Evolutionary conservation across 2,329 filamentous ascomycete genomes (phyloP).

Genomic region (Hymenoscyphus fructigenus): DNA sequence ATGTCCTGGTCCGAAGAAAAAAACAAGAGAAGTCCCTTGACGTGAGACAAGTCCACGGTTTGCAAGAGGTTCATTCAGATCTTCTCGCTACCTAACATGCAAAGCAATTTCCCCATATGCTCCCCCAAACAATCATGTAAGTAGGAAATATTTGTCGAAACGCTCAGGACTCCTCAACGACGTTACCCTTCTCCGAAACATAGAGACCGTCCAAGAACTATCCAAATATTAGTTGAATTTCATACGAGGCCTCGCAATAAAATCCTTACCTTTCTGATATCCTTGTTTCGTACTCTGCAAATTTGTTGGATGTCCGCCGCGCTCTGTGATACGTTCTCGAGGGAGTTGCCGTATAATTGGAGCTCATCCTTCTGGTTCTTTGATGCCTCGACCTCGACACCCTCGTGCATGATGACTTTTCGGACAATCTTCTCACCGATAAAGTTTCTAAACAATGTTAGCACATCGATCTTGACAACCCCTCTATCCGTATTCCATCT

Average conservation of each 20-base stretch:
- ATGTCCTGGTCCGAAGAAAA: constrained; percentile 5
- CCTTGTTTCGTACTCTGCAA: constrained; percentile 99
- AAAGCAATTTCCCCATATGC: constrained; percentile 33
- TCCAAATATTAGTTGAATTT: not conserved
- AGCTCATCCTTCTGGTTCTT: constrained; percentile 98
- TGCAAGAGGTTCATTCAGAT: constrained; percentile 37
- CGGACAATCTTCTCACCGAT: constrained; percentile 99
- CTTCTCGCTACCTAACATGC: constrained; percentile 37
- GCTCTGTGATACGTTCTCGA: constrained; percentile 96
- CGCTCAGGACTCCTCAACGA: constrained; percentile 60
- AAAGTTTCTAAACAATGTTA: constrained; percentile 69
- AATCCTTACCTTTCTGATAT: constrained; percentile 90
- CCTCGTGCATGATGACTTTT: constrained; percentile 81
- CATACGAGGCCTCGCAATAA: not conserved
- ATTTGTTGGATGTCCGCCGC: constrained; percentile 99
- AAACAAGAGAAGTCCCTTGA: constrained; percentile 2
- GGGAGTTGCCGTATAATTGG: constrained; percentile 85
- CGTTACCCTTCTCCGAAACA: constrained; percentile 98
- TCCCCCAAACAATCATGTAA: constrained; percentile 30
- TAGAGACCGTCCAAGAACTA: constrained; percentile 99
- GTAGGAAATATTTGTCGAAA: constrained; percentile 27
- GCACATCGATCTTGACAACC: not conserved
- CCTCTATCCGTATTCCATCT: not conserved
- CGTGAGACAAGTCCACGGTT: constrained; percentile 16
- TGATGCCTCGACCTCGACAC: constrained; percentile 88